Base-by-base conservation (phyloP, 2,329 filamentous ascomycete genomes). In the Plenodomus biglobosus region DNA sequence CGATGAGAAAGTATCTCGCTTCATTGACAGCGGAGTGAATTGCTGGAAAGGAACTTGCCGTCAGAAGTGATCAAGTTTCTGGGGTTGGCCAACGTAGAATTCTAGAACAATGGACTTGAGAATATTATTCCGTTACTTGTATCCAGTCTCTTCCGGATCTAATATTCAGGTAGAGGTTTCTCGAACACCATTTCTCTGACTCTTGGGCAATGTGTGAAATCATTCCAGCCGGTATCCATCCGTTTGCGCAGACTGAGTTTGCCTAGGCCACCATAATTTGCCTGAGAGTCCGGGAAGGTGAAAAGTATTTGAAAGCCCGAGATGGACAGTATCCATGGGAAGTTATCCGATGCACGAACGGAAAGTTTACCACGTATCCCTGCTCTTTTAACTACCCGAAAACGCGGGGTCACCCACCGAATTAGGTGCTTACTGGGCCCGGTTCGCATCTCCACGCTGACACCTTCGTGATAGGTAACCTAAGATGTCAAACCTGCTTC, bases 1-100 rank as follows among this genome's bases (percentile, higher is more conserved):
- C 46, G 0, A 65, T 50, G 2, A 73, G 58, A 3, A 51, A 47
- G 60, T 66, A 72, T n/a, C 51, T 56, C 0, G 54, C 17, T 7
- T 53, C 19, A 18, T 70, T 59, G 13, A 73, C 55, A 2, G 63
- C 55, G 2, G 69, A 69, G 46, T 73, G 70, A 11, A 70, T 65
- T 1, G 69, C 72, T 35, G 71, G 68, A 45, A 73, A 73, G n/a
- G 5, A 73, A 62, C 5, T 58, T 44, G 6, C 42, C 42, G 13
- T 69, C 65, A 13, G 47, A 40, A 3, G 68, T 70, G 16, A 65
- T 53, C 38, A 52, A 53, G n/a, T 30, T 39, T 3, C 44, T 35
- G 56, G 51, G 27, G 27, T 32, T 2, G 64, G 63, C 10, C 64
- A 65, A 20, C 61, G 62, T 11, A 56, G 57, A 24, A 62, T 56